Evolutionary conservation across 2,329 filamentous ascomycete genomes (phyloP), one percentile per base, ranked within the genome.

Genomic region (Cordyceps cicadae): DNA sequence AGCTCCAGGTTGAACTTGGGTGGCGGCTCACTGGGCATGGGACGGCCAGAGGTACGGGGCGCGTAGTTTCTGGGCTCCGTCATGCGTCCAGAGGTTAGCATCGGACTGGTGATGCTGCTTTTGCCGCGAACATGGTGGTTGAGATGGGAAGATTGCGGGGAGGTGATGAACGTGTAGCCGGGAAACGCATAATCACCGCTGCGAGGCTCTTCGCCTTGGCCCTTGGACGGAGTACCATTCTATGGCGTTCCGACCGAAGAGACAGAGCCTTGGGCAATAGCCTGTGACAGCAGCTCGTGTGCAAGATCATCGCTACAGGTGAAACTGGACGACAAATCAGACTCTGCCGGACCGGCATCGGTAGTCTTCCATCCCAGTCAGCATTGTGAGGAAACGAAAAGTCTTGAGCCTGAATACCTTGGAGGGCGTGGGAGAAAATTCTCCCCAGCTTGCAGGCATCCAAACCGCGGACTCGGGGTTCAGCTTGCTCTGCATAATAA

Each of bases 11-110:
- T 67, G 59, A 76, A 77, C 24, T 69, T 74, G 3, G 76, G 76
- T 12, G 76, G 75, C 15, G 74, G 71, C 39, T 69, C 65, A 32
- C 63, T 64, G 5, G 63, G 62, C 39, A 64, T 61, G 7, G 67
- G 63, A n/a, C 66, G 65, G 0, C 67, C 69, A 32, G 68, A 63
- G 7, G 70, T 69, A 5, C 72, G 70, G 4, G 76, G 75, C 1
- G 74, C 73, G 62, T 76, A 76, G 66, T 74, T 76, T 59, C 74
- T 73, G 2, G 76, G 76, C 66, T 77, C 76, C 0, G 74, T 76
- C 54, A 72, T 67, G 41, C 64, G 65, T 3, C 67, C 66, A 21
- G 63, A 37, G 3, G 48, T 32, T 5, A 58, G 26, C 32, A 51
- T 52, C 9, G 62, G 24, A 26, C 62, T 64, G 39, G 52, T 50